Evolutionary conservation across 2,329 filamentous ascomycete species (phyloP), one percentile per base, ranked within the genome.

Genomic region (Clonostachys rosea): DNA sequence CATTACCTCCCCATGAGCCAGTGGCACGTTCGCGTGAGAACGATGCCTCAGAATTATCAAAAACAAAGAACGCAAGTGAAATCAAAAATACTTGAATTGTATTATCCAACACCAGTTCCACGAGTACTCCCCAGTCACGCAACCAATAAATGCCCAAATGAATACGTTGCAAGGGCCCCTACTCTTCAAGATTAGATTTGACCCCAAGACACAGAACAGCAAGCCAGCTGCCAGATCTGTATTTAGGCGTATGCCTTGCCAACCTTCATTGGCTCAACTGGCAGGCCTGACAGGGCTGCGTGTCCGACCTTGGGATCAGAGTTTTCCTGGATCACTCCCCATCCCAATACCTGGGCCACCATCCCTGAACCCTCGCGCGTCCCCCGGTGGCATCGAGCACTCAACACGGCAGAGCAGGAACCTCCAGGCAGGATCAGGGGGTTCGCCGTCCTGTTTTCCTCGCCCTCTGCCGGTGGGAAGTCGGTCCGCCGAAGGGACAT

Each of bases 401-500:
- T 72, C 51, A 80, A 56, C n/a, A 77, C 75, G 9, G 74, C 76
- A 50, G 72, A 76, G 61, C 75, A 79, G 40, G 67, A 64, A 11
- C 75, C 75, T 33, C 69, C 74, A 18, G 57, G 59, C 35, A 79
- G 54, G 2, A 66, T 66, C 20, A 79, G 67, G 18, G 76, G 76
- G 60, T 79, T 79, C 14, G 62, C 56, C 16, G 61, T 60, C 10
- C 56, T 54, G 40, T 66, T 68, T 47, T 64, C 61, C 7, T 65
- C 64, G 18, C 55, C 54, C 33, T 65, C 62, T 9, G 63, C 59
- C 3, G 64, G 57, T 4, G 62, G 54, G 16, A 49, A 17, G 9
- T 68, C 60, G 4, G 72, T 67, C 33, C 66, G 64, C 10, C 70
- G 65, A 43, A 71, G 52, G 12, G 70, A 72, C 13, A 76, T 56